phyloP scores from a whole-genome alignment of 768 basidiomycete species.

The Holtermannia corniformis region DNA sequence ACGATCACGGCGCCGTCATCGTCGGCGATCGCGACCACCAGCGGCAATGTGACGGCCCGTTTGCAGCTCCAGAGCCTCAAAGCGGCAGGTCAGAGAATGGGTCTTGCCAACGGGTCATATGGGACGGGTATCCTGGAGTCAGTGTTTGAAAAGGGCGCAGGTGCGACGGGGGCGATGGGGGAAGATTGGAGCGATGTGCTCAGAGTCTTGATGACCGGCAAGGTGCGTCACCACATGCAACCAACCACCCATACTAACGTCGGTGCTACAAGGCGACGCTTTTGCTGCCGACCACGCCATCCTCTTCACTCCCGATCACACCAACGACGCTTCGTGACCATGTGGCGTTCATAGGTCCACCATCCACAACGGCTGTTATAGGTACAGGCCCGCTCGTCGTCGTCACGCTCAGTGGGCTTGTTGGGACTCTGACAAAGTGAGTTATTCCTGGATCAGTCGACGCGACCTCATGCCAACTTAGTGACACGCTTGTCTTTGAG shows the following conservation, averaged over 20 bases:
- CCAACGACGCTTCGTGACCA: constrained; percentile 77
- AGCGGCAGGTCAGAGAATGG: constrained; percentile 39
- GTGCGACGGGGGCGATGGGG: constrained; percentile 20
- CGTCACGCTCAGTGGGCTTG: constrained; percentile 72
- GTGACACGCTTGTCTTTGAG: constrained; percentile 45
- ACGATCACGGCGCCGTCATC: constrained; percentile 25
- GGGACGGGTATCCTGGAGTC: constrained; percentile 42
- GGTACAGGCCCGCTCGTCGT: constrained; percentile 33
- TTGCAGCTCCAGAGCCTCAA: constrained; percentile 41
- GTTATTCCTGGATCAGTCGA: constrained; percentile 24
- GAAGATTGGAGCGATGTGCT: constrained; percentile 37
- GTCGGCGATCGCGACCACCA: neutral
- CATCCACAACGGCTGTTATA: no score
- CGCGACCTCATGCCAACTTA: constrained; percentile 12
- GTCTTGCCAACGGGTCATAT: constrained; percentile 37
- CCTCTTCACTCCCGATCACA: constrained; percentile 53
- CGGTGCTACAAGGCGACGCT: constrained; percentile 55
- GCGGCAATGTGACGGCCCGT: constrained; percentile 23
- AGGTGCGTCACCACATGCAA: constrained; percentile 23
- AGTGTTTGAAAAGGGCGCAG: constrained; percentile 36
- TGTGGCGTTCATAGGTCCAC: constrained; percentile 55
- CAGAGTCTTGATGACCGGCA: constrained; percentile 28
- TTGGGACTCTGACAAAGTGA: constrained; percentile 60
- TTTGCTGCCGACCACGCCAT: constrained; percentile 58
- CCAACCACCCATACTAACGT: neutral